Conservation (phyloP, 192 early-diverging fungal genomes). For the Backusella australiensis region DNA sequence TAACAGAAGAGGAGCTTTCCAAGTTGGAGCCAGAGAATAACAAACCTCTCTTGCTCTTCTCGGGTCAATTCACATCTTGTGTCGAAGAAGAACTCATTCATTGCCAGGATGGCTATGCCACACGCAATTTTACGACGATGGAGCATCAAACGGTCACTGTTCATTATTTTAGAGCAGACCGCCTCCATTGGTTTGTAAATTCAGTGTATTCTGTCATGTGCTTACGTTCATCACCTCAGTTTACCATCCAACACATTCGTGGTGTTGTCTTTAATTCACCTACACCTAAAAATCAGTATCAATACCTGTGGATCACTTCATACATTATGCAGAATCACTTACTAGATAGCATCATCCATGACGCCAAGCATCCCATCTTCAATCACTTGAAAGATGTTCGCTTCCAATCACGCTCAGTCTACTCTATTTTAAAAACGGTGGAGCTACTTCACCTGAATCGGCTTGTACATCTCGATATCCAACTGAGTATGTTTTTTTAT, state of each 20-base stretch:
- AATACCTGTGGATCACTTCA: conserved; percentile 12
- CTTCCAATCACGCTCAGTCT: not conserved
- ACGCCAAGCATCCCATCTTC: not conserved
- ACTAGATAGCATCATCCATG: not conserved
- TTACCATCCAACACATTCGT: not conserved
- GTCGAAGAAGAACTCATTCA: not conserved
- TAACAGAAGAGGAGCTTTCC: not conserved
- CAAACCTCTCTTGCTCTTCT: not conserved
- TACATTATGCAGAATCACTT: not conserved
- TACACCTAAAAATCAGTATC: not conserved
- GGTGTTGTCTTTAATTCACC: not conserved
- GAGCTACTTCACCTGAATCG: not conserved
- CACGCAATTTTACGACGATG: not conserved
- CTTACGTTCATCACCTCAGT: no score
- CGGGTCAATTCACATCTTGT: not conserved
- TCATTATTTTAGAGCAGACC: not conserved
- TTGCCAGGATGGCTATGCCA: not conserved
- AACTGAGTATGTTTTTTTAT: not conserved
- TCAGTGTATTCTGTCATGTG: not conserved
- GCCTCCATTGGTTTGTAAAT: not conserved
- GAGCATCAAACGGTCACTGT: not conserved
- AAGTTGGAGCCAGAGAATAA: not conserved
- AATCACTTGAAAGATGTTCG: not conserved
- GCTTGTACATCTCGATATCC: not conserved
- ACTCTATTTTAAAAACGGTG: not conserved